Evolutionary conservation across 352 stramenopile species (phyloP).

Genomic region (Thalassiosira oceanica): DNA sequence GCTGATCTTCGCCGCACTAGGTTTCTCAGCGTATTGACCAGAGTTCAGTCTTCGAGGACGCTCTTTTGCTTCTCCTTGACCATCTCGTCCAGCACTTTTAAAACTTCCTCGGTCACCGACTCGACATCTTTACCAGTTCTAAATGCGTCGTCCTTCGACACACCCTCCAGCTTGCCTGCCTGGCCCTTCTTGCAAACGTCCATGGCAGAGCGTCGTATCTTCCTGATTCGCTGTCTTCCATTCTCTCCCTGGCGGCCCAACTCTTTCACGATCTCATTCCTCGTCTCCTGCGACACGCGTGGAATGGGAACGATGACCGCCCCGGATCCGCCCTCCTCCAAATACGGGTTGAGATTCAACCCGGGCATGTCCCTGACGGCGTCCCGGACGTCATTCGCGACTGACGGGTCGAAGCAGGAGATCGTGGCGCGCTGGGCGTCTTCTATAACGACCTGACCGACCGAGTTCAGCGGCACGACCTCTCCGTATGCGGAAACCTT

Average conservation of each 20-base stretch:
- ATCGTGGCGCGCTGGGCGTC: constrained; percentile 65
- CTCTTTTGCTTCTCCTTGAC: constrained; percentile 72
- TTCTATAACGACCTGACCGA: constrained; percentile 76
- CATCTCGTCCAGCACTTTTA: constrained; percentile 54
- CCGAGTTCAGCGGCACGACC: constrained; percentile 51
- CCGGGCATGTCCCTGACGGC: constrained; percentile 61
- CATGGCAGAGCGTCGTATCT: constrained; percentile 65
- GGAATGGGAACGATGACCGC: constrained; percentile 70
- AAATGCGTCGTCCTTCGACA: constrained; percentile 81
- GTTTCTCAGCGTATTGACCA: no score
- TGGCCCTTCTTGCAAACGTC: constrained; percentile 71
- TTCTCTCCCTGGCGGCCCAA: constrained; percentile 63
- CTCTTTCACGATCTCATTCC: constrained; percentile 68
- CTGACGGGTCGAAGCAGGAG: constrained; percentile 70
- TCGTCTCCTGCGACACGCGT: constrained; percentile 58
- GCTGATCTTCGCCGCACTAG: no score
- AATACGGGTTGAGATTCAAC: constrained; percentile 69
- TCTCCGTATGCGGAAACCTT: constrained; percentile 70
- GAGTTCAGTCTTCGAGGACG: constrained; percentile 63
- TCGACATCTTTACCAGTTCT: constrained; percentile 73
- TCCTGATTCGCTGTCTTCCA: constrained; percentile 57
- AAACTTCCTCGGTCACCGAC: constrained; percentile 56
- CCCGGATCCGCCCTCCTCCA: constrained; percentile 64
- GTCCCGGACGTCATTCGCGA: constrained; percentile 65
- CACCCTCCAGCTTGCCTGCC: constrained; percentile 68